Conservation (phyloP, 352 stramenopile species). For the Globisporangium lucens region DNA sequence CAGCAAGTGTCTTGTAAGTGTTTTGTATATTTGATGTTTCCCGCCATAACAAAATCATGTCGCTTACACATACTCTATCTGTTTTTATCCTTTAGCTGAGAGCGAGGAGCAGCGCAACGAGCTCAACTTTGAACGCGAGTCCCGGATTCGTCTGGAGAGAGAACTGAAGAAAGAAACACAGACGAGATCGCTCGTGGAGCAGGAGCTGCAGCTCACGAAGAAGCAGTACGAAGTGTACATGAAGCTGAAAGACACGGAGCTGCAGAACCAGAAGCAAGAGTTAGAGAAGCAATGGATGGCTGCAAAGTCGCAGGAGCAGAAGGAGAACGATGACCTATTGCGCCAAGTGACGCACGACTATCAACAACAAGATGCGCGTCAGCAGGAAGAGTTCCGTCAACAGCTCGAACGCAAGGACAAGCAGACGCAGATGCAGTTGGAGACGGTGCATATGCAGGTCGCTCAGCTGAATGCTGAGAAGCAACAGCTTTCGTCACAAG, state of each 20-base stretch:
- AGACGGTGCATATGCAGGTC: constrained; percentile 26
- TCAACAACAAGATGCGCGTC: constrained; percentile 25
- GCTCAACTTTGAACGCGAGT: constrained; percentile 61
- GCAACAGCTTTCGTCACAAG: constrained; percentile 20
- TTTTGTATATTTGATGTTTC: background rate
- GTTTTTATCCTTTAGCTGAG: constrained; percentile 22
- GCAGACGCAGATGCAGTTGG: constrained; percentile 36
- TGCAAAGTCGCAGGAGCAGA: constrained; percentile 28
- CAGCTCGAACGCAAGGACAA: constrained; percentile 34
- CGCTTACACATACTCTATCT: background rate
- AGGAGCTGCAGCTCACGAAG: constrained; percentile 70
- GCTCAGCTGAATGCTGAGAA: constrained; percentile 27
- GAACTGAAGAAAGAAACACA: constrained; percentile 61
- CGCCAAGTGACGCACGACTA: constrained; percentile 28
- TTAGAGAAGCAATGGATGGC: constrained; percentile 44
- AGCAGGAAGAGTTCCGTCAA: constrained; percentile 33
- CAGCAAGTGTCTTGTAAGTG: constrained; percentile 49
- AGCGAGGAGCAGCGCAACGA: constrained; percentile 54
- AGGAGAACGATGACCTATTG: constrained; percentile 40
- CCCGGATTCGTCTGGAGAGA: constrained; percentile 51
- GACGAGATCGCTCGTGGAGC: constrained; percentile 50
- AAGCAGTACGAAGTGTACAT: constrained; percentile 64
- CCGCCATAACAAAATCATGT: background rate
- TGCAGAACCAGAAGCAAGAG: constrained; percentile 37
- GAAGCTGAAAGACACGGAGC: constrained; percentile 59